These are phyloP conservation scores for Suillus discolor DNA, from an alignment of 768 basidiomycete species.

Conservation along the genomic window DNA sequence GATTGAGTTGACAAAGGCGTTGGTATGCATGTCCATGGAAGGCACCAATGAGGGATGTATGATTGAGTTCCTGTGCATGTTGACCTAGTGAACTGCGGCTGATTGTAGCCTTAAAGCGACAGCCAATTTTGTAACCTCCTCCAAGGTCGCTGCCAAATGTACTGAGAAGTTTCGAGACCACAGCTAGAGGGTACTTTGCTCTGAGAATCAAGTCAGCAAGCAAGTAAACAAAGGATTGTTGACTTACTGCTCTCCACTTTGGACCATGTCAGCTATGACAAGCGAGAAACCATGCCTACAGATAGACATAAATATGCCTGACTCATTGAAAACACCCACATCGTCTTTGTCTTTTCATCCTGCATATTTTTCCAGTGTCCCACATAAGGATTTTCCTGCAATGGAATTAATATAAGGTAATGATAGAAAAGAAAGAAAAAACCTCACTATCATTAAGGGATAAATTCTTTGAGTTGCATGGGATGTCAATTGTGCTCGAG, in stretches of 20 bases:
- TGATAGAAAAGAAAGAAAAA: too few species aligned
- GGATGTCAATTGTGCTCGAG: too few species aligned
- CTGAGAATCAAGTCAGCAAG: slow-evolving; percentile 1
- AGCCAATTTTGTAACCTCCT: slow-evolving; percentile 27
- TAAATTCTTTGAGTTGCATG: too few species aligned
- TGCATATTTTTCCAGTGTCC: slow-evolving; percentile 20
- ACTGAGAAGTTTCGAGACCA: slow-evolving; percentile 14
- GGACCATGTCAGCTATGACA: slow-evolving; percentile 24
- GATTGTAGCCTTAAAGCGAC: slow-evolving; percentile 20
- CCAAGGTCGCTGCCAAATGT: slow-evolving; percentile 13
- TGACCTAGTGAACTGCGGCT: slow-evolving; percentile 14
- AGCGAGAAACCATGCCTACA: slow-evolving; percentile 29
- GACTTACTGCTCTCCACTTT: slow-evolving; percentile 19
- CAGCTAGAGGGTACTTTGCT: slow-evolving; percentile 25
- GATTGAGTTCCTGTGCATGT: neutral
- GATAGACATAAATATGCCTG: slow-evolving; percentile 20
- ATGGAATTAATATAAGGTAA: too few species aligned
- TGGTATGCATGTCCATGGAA: slow-evolving; percentile 30
- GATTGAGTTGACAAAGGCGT: slow-evolving; percentile 22
- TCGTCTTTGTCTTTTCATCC: slow-evolving; percentile 14
- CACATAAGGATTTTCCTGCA: slow-evolving; percentile 13
- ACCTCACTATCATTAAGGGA: too few species aligned
- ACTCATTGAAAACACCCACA: slow-evolving; percentile 20
- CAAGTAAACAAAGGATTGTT: neutral
- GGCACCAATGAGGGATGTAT: slow-evolving; percentile 16